Conservation (phyloP, 2,329 filamentous ascomycete species). For the Botrytis deweyae region DNA sequence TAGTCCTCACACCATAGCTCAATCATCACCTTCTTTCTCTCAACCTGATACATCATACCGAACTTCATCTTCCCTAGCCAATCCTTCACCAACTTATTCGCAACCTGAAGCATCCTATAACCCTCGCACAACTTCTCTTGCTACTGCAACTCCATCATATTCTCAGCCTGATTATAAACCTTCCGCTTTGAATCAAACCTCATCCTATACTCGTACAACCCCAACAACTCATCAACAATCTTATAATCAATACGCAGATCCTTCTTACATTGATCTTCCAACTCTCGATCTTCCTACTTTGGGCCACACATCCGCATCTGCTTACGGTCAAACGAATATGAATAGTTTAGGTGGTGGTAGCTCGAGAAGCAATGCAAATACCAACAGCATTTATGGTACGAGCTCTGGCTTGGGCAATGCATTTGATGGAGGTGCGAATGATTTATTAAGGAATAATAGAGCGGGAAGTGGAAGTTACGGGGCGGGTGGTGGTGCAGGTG, state of each 20-base stretch:
- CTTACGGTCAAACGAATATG: conserved; percentile 20
- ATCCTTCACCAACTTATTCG: conserved; percentile 37
- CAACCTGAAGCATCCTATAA: conserved; percentile 31
- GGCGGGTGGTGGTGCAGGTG: not conserved
- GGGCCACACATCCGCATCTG: conserved; percentile 29
- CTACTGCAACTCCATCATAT: conserved; percentile 34
- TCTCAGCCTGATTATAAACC: conserved; percentile 29
- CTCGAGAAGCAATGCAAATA: conserved; percentile 18
- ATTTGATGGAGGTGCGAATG: conserved; percentile 24
- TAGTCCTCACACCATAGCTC: conserved; percentile 36
- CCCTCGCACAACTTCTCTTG: conserved; percentile 32
- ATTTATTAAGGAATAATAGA: conserved; percentile 30
- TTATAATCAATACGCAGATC: conserved; percentile 35
- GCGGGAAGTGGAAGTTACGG: conserved; percentile 29
- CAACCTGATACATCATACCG: conserved; percentile 33
- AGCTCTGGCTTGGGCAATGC: conserved; percentile 26
- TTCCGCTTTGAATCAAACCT: conserved; percentile 29
- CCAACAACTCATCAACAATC: conserved; percentile 36
- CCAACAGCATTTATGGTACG: conserved; percentile 25
- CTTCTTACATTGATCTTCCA: conserved; percentile 37
- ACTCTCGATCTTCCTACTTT: conserved; percentile 34
- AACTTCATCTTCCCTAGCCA: conserved; percentile 30
- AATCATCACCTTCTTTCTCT: conserved; percentile 36
- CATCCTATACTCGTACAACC: conserved; percentile 31
- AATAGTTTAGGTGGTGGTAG: conserved; percentile 22